Conservation (phyloP, 2,329 filamentous ascomycete genomes). For the Arthrobotrys megalospora region DNA sequence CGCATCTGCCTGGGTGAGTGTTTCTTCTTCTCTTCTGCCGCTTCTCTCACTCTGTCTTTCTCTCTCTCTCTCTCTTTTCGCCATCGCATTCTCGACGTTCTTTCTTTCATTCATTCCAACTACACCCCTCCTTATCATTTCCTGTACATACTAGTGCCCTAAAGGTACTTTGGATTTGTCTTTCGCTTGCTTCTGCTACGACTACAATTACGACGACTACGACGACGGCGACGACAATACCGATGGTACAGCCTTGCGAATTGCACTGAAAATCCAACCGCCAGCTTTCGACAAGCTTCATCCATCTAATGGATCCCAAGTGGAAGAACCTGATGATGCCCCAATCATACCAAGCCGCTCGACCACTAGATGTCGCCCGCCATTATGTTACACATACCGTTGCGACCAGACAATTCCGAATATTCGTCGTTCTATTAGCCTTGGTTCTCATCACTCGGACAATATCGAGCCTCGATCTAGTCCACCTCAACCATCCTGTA, state of each 20-base stretch:
- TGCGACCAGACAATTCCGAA: slow-evolving; percentile 46
- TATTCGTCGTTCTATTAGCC: slow-evolving; percentile 30
- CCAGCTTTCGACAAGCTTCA: slow-evolving; percentile 30
- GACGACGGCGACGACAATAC: background rate
- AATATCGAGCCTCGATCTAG: slow-evolving; percentile 38
- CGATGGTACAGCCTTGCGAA: background rate
- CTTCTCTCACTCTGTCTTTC: background rate
- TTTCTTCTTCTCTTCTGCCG: background rate
- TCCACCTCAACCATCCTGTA: slow-evolving; percentile 34
- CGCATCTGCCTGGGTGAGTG: slow-evolving; percentile 20
- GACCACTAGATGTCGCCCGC: slow-evolving; percentile 36
- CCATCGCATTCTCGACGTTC: background rate
- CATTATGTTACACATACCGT: slow-evolving; percentile 40
- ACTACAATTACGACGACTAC: background rate
- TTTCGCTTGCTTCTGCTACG: too few relatives aligned
- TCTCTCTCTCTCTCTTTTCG: background rate
- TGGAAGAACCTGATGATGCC: slow-evolving; percentile 41
- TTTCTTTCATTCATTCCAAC: slow-evolving; percentile 4
- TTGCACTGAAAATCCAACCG: background rate
- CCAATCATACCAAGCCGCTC: slow-evolving; percentile 10
- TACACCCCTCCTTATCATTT: background rate
- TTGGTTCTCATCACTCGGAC: slow-evolving; percentile 42
- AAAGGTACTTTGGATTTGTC: too few relatives aligned
- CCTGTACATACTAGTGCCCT: background rate
- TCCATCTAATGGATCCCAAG: slow-evolving; percentile 29